These are phyloP conservation scores for Lachnellula arida DNA, from an alignment of 2,329 filamentous ascomycete species.

Conservation along the genomic window DNA sequence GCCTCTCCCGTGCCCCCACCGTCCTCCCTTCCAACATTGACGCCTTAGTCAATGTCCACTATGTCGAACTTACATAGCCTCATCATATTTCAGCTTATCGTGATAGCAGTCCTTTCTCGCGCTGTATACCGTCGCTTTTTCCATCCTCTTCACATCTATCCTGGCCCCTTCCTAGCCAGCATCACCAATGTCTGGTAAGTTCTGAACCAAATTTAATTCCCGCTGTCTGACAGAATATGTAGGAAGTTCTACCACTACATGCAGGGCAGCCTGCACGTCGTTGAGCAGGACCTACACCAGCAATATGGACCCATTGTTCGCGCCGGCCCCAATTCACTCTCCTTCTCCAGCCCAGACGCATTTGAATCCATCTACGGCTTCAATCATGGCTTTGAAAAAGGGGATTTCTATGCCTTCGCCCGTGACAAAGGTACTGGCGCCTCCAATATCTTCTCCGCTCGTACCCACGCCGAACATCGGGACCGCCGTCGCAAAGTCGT, in stretches of 20 bases:
- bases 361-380: constrained; percentile 46
- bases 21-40: background rate
- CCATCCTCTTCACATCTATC: constrained; percentile 6
- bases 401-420: constrained; percentile 7
- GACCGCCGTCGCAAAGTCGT: constrained; percentile 5
- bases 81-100: background rate
- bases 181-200: constrained; percentile 6
- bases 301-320: constrained; percentile 1
- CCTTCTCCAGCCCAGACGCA: constrained; percentile 35
- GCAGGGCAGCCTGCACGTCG: background rate
- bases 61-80: background rate
- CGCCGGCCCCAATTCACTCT: constrained; percentile 27
- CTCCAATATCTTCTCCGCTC: constrained; percentile 3
- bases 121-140: constrained; percentile 6
- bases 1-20: background rate
- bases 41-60: background rate
- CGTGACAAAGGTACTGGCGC: background rate
- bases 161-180: constrained; percentile 4
- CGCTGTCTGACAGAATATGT: background rate
- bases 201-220: background rate
- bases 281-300: constrained; percentile 3
- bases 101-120: background rate
- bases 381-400: constrained; percentile 9
- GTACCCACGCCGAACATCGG: constrained; percentile 4
- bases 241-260: background rate